A percentile compares a stretch with the other conserved stretches of the same genome.
Conservation (phyloP, 305 asterid genomes). For the Fraxinus ornus region DNA sequence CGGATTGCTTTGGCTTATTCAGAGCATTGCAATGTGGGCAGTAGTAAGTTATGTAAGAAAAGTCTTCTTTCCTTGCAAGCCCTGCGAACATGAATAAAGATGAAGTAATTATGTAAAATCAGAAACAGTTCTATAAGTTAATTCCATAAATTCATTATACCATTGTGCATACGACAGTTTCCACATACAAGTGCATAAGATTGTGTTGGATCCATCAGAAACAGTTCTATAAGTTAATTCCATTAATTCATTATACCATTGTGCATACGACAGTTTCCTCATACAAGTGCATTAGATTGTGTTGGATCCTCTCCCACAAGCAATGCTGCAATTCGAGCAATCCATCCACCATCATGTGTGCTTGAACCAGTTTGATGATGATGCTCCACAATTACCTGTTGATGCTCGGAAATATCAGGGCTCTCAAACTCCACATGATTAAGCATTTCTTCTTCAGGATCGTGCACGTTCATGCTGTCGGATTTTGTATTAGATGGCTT, state of each 20-base stretch:
- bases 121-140: background rate
- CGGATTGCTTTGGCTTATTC: constrained; percentile 54
- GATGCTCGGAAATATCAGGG: constrained; percentile 40
- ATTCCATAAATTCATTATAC: constrained; percentile 34
- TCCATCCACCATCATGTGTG: constrained; percentile 69
- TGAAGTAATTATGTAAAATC: background rate
- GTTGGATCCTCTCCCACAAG: constrained; percentile 94
- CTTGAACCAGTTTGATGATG: constrained; percentile 42
- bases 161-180: constrained; percentile 39
- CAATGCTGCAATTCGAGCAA: constrained; percentile 78
- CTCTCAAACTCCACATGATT: constrained; percentile 35
- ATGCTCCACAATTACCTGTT: constrained; percentile 70
- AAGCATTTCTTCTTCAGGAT: constrained; percentile 41
- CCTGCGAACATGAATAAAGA: constrained; percentile 42
- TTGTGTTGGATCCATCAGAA: constrained; percentile 83
- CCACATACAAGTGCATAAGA: constrained; percentile 89
- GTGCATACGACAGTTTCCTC: constrained; percentile 45
- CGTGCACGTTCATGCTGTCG: constrained; percentile 23
- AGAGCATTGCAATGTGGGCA: constrained; percentile 88
- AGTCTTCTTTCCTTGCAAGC: constrained; percentile 85
- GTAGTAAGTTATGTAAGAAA: constrained; percentile 69
- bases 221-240: no score
- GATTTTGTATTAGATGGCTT: constrained; percentile 43
- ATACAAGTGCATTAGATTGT: constrained; percentile 79
- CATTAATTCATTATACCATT: no score